phyloP scores from a whole-genome alignment of 805 yeast genomes.

The Candida krabiensis region DNA sequence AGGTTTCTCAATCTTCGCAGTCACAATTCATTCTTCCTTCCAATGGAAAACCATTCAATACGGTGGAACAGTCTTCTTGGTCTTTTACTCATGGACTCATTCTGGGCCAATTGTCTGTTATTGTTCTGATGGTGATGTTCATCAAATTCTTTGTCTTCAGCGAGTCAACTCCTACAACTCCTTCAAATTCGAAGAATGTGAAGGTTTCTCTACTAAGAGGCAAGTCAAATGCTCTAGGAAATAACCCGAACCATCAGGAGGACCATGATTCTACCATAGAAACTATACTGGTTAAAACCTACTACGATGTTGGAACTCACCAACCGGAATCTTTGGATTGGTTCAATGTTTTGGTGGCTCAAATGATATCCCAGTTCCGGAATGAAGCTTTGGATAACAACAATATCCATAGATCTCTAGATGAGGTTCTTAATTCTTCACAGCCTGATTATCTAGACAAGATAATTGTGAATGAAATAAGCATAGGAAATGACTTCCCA shows the following conservation, averaged over 20 bases:
- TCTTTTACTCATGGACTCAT: constrained; percentile 78
- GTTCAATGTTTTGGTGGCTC: constrained; percentile 94
- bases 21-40: constrained; percentile 8
- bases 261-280: constrained; percentile 21
- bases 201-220: constrained; percentile 18
- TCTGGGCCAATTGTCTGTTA: constrained; percentile 72
- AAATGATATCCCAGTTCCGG: constrained; percentile 81
- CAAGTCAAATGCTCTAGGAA: constrained; percentile 5
- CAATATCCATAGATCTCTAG: constrained; percentile 77
- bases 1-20: constrained; percentile 12
- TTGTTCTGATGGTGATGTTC: constrained; percentile 60
- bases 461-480: constrained; percentile 79
- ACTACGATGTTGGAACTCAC: constrained; percentile 86
- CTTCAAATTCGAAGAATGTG: constrained; percentile 26
- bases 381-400: constrained; percentile 86
- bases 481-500: constrained; percentile 94
- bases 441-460: constrained; percentile 81
- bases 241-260: constrained; percentile 10
- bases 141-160: constrained; percentile 77
- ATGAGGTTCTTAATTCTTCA: constrained; percentile 59
- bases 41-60: neutral
- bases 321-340: constrained; percentile 91
- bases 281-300: constrained; percentile 81
- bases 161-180: constrained; percentile 51
- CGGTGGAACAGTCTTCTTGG: constrained; percentile 38